Evolutionary conservation across 2,329 filamentous ascomycete genomes (phyloP).

Genomic region (Cytospora piceicola): DNA sequence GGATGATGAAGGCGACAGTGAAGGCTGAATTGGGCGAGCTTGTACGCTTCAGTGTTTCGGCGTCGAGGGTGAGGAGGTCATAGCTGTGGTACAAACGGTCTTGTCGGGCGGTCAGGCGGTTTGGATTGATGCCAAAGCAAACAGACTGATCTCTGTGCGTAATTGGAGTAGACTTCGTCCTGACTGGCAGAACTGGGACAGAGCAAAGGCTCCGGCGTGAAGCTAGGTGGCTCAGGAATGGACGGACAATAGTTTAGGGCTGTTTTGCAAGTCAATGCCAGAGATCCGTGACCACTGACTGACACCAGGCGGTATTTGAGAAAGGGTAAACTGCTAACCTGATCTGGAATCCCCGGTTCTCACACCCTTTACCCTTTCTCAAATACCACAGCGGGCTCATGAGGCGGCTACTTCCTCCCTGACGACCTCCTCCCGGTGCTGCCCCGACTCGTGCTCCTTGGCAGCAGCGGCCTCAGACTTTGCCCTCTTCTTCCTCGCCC

Average conservation of each 20-base stretch:
- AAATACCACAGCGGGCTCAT: conserved; percentile 9
- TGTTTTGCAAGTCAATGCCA: neutral
- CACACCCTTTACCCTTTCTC: too few species aligned
- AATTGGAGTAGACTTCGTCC: neutral
- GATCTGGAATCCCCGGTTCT: too few species aligned
- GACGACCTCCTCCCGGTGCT: neutral
- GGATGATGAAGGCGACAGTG: neutral
- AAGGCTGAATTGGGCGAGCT: neutral
- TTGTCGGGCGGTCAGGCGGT: conserved; percentile 55
- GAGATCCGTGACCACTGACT: neutral
- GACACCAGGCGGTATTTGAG: too few species aligned
- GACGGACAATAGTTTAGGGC: neutral
- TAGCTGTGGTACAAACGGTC: conserved; percentile 35
- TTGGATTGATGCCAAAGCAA: conserved; percentile 30
- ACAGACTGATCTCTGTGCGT: neutral
- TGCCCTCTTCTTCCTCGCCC: conserved; percentile 59
- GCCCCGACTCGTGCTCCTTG: conserved; percentile 35
- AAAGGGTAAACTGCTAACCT: too few species aligned
- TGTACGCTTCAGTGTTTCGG: neutral
- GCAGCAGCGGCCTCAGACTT: conserved; percentile 48
- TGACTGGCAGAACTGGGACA: neutral
- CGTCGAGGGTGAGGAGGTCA: neutral
- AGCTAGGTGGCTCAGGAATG: neutral
- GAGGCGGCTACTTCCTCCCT: conserved; percentile 15
- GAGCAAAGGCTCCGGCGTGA: neutral